Percentiles rank a stretch among this genome's conserved stretches.
Evolutionary conservation across 1,139 yeast genomes (phyloP).

Genomic region (Debaryomyces psychrophilus): DNA sequence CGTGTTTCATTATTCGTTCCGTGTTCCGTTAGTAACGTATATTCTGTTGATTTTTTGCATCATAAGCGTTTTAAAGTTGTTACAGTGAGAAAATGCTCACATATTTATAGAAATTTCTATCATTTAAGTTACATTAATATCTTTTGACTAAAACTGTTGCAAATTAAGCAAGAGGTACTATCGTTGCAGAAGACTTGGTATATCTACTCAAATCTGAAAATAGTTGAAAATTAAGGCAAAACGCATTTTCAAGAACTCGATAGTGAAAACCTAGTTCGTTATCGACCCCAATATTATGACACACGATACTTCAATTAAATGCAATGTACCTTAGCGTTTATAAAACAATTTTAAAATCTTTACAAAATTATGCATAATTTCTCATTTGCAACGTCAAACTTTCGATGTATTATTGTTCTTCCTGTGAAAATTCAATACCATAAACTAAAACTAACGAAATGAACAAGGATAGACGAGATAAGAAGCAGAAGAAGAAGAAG

Average conservation of each 20-base stretch:
- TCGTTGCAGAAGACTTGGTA: too few relatives aligned
- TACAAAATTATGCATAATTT: background rate
- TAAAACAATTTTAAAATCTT: background rate
- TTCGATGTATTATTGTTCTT: background rate
- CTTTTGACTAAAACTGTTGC: too few relatives aligned
- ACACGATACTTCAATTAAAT: background rate
- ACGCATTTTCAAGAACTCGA: too few relatives aligned
- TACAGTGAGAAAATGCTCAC: background rate
- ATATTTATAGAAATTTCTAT: background rate
- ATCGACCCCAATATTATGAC: too few relatives aligned
- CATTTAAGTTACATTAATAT: slow-evolving; percentile 2
- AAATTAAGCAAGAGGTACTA: too few relatives aligned
- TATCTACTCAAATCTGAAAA: too few relatives aligned
- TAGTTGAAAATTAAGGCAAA: too few relatives aligned
- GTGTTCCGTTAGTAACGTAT: too few relatives aligned
- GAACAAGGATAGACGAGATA: slow-evolving; percentile 8
- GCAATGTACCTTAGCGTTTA: background rate
- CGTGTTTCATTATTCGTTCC: too few relatives aligned
- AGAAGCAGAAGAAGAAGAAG: slow-evolving; percentile 11
- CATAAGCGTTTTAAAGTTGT: background rate
- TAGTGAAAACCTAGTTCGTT: too few relatives aligned
- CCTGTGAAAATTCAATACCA: background rate
- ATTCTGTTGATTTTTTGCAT: too few relatives aligned
- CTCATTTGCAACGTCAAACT: slow-evolving; percentile 2
- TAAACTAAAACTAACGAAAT: background rate